A percentile compares a stretch with the other conserved stretches of the same genome.
phyloP scores from a whole-genome alignment of 371 early-diverging fungal genomes.

The Circinella umbellata region DNA sequence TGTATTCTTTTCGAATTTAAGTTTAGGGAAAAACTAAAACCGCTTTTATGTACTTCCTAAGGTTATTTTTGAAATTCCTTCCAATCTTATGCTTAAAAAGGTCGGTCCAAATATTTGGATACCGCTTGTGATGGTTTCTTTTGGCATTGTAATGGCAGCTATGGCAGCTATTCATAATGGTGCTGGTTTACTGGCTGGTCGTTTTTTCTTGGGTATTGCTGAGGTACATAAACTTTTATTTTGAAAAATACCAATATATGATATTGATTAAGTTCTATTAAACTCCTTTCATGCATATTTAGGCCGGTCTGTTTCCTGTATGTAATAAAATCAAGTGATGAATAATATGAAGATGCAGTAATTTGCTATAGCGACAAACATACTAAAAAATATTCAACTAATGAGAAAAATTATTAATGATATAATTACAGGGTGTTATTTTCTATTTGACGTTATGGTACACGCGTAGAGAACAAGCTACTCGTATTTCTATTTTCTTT shows the following conservation, averaged over 20 bases:
- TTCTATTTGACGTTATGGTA: constrained; percentile 59
- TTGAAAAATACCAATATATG: background rate
- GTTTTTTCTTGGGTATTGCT: constrained; percentile 75
- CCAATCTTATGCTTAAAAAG: constrained; percentile 70
- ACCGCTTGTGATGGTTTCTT: constrained; percentile 57
- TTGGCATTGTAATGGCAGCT: constrained; percentile 48
- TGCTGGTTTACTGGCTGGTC: constrained; percentile 54
- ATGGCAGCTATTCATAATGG: constrained; percentile 51
- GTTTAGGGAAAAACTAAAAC: too few species aligned
- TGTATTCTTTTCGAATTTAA: background rate
- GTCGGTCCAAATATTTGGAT: constrained; percentile 76
- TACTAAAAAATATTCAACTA: background rate
- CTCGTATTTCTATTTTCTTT: constrained; percentile 73
- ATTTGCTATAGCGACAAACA: too few species aligned
- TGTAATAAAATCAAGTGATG: background rate
- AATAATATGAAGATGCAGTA: background rate
- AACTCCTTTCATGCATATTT: background rate
- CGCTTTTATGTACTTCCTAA: constrained; percentile 7
- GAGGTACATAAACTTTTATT: constrained; percentile 36
- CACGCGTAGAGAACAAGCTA: constrained; percentile 65
- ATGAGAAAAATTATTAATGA: background rate
- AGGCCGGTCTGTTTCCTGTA: constrained; percentile 60
- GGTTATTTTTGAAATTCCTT: constrained; percentile 72
- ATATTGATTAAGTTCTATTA: background rate
- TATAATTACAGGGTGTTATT: constrained; percentile 29